Evolutionary conservation across 345 rosid species (phyloP).

Genomic region (Sapria himalayana): DNA sequence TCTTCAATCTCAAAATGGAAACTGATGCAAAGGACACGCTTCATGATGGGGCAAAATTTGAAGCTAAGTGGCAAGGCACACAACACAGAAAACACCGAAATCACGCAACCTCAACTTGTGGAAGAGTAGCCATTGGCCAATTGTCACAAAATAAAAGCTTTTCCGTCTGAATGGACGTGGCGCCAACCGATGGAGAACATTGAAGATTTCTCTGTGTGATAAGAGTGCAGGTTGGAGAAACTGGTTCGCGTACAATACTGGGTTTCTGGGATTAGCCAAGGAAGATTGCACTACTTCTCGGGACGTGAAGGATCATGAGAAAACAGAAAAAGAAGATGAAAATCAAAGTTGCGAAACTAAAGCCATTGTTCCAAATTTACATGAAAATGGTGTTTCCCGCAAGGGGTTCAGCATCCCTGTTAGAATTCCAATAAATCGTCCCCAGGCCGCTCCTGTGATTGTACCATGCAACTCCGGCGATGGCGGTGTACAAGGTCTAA

Average conservation of each 20-base stretch:
- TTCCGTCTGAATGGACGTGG: too few species aligned
- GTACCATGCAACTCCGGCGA: conserved; percentile 45
- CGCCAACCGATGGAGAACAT: too few species aligned
- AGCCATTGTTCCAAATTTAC: too few species aligned
- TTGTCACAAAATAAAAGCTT: too few species aligned
- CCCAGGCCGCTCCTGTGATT: conserved; percentile 37
- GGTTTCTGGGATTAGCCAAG: conserved; percentile 47
- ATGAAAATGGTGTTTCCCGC: conserved; percentile 52
- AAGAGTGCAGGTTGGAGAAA: too few species aligned
- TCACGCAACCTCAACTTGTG: too few species aligned
- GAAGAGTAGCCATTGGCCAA: too few species aligned
- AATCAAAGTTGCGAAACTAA: too few species aligned
- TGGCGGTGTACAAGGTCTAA: conserved; percentile 92
- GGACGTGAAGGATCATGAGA: conserved; percentile 25
- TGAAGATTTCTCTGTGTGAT: too few species aligned
- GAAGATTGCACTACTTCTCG: conserved; percentile 52
- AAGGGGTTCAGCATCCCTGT: conserved; percentile 73
- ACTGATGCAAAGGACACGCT: conserved; percentile 96
- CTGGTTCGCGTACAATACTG: too few species aligned
- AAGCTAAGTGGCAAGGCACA: conserved; percentile 68
- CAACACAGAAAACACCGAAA: too few species aligned
- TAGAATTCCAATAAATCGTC: conserved; percentile 55
- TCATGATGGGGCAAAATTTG: conserved; percentile 78
- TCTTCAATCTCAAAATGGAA: conserved; percentile 92
- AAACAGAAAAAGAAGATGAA: conserved; percentile 9